These are phyloP conservation scores for Candolleomyces aberdarensis DNA, from an alignment of 768 basidiomycete genomes.

Conservation along the genomic window DNA sequence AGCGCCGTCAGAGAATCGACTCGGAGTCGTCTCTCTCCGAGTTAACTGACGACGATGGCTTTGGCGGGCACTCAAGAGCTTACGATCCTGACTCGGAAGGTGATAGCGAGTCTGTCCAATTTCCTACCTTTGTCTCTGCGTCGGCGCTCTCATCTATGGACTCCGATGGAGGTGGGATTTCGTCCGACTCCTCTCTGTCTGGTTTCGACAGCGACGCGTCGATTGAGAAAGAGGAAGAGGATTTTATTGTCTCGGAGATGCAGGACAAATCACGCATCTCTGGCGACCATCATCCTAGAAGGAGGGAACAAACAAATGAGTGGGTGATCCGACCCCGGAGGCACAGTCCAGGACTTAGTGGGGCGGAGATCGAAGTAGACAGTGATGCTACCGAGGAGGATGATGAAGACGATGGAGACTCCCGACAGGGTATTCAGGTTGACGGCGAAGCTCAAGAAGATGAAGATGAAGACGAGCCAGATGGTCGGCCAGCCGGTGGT, in stretches of 20 bases:
- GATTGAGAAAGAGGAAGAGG: constrained; percentile 61
- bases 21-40: constrained; percentile 32
- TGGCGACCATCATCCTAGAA: constrained; percentile 24
- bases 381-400: constrained; percentile 59
- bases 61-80: constrained; percentile 19
- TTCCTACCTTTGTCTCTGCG: constrained; percentile 70
- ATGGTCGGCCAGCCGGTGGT: constrained; percentile 21
- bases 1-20: constrained; percentile 14
- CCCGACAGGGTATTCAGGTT: constrained; percentile 15
- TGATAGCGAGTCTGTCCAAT: constrained; percentile 34
- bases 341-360: constrained; percentile 63
- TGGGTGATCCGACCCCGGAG: constrained; percentile 74
- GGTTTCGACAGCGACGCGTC: constrained; percentile 54
- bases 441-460: constrained; percentile 40
- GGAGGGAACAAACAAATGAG: constrained; percentile 34
- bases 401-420: constrained; percentile 41
- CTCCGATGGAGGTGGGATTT: constrained; percentile 41
- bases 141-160: constrained; percentile 47
- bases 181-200: constrained; percentile 46
- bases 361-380: constrained; percentile 64
- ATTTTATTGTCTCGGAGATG: constrained; percentile 48
- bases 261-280: constrained; percentile 23
- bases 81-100: constrained; percentile 26
- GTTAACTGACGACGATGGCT: constrained; percentile 34
- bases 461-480: constrained; percentile 38